A percentile compares a stretch with the other conserved stretches of the same genome.
Conservation (phyloP, 2,329 filamentous ascomycete genomes). For the Aureobasidium musti region DNA sequence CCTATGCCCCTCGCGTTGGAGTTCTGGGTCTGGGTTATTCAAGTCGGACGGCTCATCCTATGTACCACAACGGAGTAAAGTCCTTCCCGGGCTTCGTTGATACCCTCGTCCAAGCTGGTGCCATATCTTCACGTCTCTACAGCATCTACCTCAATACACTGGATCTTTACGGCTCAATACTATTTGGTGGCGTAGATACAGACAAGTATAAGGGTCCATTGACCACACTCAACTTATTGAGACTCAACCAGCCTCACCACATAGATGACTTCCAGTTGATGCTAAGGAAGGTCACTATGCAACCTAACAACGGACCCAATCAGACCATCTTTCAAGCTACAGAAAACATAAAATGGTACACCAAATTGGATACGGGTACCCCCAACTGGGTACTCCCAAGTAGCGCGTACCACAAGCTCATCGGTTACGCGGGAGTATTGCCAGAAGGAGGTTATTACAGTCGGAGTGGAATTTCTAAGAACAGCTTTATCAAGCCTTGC, state of each 20-base stretch:
- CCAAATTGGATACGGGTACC: conserved; percentile 41
- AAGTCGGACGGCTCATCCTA: conserved; percentile 32
- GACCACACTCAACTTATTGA: conserved; percentile 38
- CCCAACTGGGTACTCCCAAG: conserved; percentile 37
- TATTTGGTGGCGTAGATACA: conserved; percentile 43
- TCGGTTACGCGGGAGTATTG: not conserved
- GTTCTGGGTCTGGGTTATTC: conserved; percentile 41
- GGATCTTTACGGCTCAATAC: conserved; percentile 36
- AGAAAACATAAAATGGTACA: conserved; percentile 15
- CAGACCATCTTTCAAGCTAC: conserved; percentile 25
- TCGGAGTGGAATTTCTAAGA: not conserved
- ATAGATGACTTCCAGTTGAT: not conserved
- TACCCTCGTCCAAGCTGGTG: conserved; percentile 37
- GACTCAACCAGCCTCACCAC: not conserved
- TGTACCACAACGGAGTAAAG: conserved; percentile 26
- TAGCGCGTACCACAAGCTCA: conserved; percentile 34
- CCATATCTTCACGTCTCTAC: conserved; percentile 40
- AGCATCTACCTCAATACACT: conserved; percentile 40
- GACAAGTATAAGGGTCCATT: conserved; percentile 38
- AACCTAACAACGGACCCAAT: not conserved
- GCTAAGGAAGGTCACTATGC: not conserved
- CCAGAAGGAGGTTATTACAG: not conserved
- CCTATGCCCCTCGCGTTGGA: conserved; percentile 34
- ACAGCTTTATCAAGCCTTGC: not conserved
- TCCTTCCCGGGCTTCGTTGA: conserved; percentile 40